These are phyloP conservation scores for Aspergillus carlsbadensis DNA, from an alignment of 495 filamentous ascomycete genomes.

Conservation along the genomic window DNA sequence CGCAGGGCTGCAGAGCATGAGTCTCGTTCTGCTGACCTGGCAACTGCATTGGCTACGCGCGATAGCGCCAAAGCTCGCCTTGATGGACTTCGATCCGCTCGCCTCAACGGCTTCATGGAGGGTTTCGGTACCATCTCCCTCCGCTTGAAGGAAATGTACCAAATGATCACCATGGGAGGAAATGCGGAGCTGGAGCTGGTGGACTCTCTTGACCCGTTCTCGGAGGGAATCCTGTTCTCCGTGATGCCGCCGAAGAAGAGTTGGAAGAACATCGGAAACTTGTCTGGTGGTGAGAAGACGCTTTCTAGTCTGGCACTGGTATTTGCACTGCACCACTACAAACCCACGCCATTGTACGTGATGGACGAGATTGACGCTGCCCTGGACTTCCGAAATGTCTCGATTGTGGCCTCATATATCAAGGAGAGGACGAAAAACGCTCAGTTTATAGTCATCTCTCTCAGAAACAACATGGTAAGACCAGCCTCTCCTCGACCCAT, in stretches of 20 bases:
- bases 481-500: background rate
- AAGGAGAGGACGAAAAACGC: slow-evolving; percentile 99
- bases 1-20: slow-evolving; percentile 84
- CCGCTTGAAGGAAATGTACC: slow-evolving; percentile 98
- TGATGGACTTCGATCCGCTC: slow-evolving; percentile 84
- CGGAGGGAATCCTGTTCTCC: slow-evolving; percentile 91
- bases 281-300: slow-evolving; percentile 96
- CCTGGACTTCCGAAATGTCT: slow-evolving; percentile 96
- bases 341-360: slow-evolving; percentile 95
- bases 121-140: slow-evolving; percentile 94
- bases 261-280: slow-evolving; percentile 98
- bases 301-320: slow-evolving; percentile 90
- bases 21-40: slow-evolving; percentile 75
- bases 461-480: slow-evolving; percentile 91
- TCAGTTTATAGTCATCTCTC: slow-evolving; percentile 96
- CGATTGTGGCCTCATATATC: slow-evolving; percentile 97
- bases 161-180: slow-evolving; percentile 99
- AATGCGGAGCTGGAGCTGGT: slow-evolving; percentile 97
- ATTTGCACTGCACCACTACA: slow-evolving; percentile 97
- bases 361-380: slow-evolving; percentile 99
- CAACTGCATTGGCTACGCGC: slow-evolving; percentile 68
- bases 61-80: slow-evolving; percentile 86
- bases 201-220: slow-evolving; percentile 92
- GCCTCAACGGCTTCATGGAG: slow-evolving; percentile 97
- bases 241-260: slow-evolving; percentile 99